Evolutionary conservation across 2,329 filamentous ascomycete genomes (phyloP).

Genomic region (Rutstroemia sp.): DNA sequence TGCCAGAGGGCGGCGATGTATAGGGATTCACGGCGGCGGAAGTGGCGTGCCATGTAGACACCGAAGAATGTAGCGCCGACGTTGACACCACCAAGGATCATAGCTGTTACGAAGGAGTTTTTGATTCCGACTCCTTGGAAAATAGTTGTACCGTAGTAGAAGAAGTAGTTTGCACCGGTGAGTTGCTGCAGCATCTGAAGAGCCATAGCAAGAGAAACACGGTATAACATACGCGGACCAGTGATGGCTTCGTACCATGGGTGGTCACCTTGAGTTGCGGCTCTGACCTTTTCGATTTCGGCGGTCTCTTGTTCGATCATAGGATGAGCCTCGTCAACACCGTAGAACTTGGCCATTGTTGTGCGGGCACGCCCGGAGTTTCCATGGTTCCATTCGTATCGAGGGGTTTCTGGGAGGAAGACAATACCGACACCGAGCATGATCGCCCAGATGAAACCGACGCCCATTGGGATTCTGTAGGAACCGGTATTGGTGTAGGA

Average conservation of each 20-base stretch:
- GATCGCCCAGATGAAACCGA: conserved; percentile 46
- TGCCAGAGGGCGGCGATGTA: conserved; percentile 61
- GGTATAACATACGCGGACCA: conserved; percentile 52
- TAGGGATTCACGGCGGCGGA: conserved; percentile 60
- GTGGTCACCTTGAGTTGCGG: conserved; percentile 44
- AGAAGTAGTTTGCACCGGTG: conserved; percentile 56
- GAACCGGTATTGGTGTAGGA: conserved; percentile 34
- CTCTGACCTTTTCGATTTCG: conserved; percentile 40
- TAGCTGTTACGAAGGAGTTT: conserved; percentile 59
- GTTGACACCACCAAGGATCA: conserved; percentile 63
- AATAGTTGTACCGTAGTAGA: conserved; percentile 60
- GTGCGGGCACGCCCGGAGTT: conserved; percentile 41
- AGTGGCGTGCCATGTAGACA: conserved; percentile 60
- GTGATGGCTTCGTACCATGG: conserved; percentile 58
- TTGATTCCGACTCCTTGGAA: conserved; percentile 55
- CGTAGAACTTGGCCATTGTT: conserved; percentile 45
- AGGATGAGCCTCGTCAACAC: conserved; percentile 37
- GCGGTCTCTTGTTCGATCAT: conserved; percentile 43
- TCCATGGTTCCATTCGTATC: conserved; percentile 44
- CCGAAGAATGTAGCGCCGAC: conserved; percentile 48
- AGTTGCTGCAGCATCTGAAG: conserved; percentile 64
- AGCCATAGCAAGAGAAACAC: conserved; percentile 53
- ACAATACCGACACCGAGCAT: conserved; percentile 47
- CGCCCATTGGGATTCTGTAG: conserved; percentile 56
- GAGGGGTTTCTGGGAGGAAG: conserved; percentile 48